Conservation (phyloP, 2,329 filamentous ascomycete species). For the Pseudocercospora cruenta region DNA sequence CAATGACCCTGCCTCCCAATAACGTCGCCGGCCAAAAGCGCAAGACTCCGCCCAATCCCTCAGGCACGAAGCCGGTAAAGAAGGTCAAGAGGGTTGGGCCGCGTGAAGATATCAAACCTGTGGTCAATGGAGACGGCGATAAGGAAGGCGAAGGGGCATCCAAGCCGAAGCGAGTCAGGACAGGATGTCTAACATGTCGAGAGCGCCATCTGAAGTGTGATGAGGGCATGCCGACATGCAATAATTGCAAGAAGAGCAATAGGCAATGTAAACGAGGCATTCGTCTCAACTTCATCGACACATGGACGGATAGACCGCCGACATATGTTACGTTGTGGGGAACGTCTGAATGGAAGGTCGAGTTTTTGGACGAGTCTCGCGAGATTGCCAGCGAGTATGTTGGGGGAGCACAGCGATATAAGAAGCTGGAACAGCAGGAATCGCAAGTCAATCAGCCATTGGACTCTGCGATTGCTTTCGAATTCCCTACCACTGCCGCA, state of each 20-base stretch:
- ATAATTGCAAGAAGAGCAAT: slow-evolving; percentile 88
- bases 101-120: slow-evolving; percentile 30
- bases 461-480: slow-evolving; percentile 37
- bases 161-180: slow-evolving; percentile 85
- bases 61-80: slow-evolving; percentile 34
- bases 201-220: slow-evolving; percentile 92
- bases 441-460: slow-evolving; percentile 23
- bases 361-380: slow-evolving; percentile 86
- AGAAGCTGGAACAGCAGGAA: slow-evolving; percentile 41
- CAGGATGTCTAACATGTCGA: slow-evolving; percentile 86
- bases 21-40: slow-evolving; percentile 29
- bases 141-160: slow-evolving; percentile 36
- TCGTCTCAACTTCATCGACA: slow-evolving; percentile 89
- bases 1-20: slow-evolving; percentile 12
- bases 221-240: slow-evolving; percentile 66
- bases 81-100: slow-evolving; percentile 39
- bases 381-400: slow-evolving; percentile 88
- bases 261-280: slow-evolving; percentile 83
- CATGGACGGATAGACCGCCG: slow-evolving; percentile 70
- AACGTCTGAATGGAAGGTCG: slow-evolving; percentile 69
- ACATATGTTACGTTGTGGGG: slow-evolving; percentile 56
- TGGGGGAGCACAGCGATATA: slow-evolving; percentile 75
- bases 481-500: slow-evolving; percentile 21
- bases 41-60: slow-evolving; percentile 32
- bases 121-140: slow-evolving; percentile 36